phyloP scores from a whole-genome alignment of 2,329 filamentous ascomycete species.

The Ceratocystiopsis sp. region DNA sequence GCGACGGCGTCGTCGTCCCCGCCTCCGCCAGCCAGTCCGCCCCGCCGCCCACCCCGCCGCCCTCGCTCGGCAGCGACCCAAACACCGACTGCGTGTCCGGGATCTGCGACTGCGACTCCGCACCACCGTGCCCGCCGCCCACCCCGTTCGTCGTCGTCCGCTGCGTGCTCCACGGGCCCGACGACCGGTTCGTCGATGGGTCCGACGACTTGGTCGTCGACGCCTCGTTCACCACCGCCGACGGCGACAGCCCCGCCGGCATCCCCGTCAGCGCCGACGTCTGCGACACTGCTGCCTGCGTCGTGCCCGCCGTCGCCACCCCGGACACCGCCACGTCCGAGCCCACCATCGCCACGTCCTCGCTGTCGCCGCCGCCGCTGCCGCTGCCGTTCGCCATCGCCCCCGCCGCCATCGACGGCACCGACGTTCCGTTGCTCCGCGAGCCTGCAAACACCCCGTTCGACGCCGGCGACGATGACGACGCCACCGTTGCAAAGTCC shows the following conservation, averaged over 20 bases:
- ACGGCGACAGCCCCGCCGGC: constrained; percentile 39
- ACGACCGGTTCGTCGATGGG: constrained; percentile 42
- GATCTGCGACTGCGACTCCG: constrained; percentile 25
- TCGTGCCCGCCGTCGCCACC: constrained; percentile 27
- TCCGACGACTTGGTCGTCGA: constrained; percentile 86
- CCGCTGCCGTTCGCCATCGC: too few species aligned
- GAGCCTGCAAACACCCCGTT: constrained; percentile 34
- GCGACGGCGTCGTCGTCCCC: not conserved
- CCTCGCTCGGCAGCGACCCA: constrained; percentile 21
- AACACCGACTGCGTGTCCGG: constrained; percentile 35
- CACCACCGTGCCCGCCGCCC: constrained; percentile 24
- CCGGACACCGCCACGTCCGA: constrained; percentile 27
- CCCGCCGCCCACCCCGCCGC: not conserved
- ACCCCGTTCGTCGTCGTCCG: constrained; percentile 45
- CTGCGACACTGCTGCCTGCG: constrained; percentile 50
- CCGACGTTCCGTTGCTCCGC: constrained; percentile 40
- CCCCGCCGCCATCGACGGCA: constrained; percentile 23
- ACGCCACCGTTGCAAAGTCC: not conserved
- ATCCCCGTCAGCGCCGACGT: constrained; percentile 41
- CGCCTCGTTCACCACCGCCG: constrained; percentile 58
- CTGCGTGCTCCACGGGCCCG: constrained; percentile 48
- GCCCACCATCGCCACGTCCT: constrained; percentile 47
- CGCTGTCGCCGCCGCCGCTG: constrained; percentile 15
- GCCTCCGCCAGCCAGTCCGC: not conserved
- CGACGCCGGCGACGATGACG: constrained; percentile 16